These are phyloP conservation scores for Fulvia fulva DNA, from an alignment of 2,329 filamentous ascomycete genomes.

Conservation along the genomic window DNA sequence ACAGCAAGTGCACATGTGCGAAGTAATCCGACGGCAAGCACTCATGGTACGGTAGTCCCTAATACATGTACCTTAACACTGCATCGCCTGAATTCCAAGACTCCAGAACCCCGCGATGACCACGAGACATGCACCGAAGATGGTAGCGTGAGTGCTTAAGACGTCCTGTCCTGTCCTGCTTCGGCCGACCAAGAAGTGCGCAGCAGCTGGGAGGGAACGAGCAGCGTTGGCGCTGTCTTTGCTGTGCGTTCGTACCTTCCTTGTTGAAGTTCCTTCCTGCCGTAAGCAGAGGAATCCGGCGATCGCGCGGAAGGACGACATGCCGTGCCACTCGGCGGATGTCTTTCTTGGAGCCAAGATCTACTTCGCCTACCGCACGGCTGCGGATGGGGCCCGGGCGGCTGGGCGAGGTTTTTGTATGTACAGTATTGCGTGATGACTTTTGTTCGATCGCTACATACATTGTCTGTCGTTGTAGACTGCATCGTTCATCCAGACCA, in stretches of 20 bases:
- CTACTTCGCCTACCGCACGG: neutral
- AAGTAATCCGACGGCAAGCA: neutral
- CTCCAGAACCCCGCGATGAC: neutral
- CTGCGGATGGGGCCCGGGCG: neutral
- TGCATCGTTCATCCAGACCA: neutral
- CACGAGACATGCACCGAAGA: neutral
- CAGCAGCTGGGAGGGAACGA: neutral
- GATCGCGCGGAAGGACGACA: neutral
- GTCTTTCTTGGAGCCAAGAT: neutral
- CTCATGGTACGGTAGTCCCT: neutral
- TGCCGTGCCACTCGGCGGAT: neutral
- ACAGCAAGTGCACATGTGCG: neutral
- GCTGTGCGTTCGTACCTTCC: neutral
- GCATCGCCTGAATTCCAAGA: neutral
- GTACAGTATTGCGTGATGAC: neutral
- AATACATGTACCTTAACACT: too few species aligned
- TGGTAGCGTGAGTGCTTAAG: neutral
- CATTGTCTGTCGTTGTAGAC: neutral
- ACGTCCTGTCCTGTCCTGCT: neutral
- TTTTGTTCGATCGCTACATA: neutral
- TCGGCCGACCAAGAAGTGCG: constrained; percentile 7
- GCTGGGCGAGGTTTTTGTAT: neutral
- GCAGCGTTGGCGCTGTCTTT: neutral
- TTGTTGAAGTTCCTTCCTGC: neutral
- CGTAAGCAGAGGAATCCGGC: neutral